Conservation (phyloP, 352 stramenopile genomes). For the Pythium brachiatum region DNA sequence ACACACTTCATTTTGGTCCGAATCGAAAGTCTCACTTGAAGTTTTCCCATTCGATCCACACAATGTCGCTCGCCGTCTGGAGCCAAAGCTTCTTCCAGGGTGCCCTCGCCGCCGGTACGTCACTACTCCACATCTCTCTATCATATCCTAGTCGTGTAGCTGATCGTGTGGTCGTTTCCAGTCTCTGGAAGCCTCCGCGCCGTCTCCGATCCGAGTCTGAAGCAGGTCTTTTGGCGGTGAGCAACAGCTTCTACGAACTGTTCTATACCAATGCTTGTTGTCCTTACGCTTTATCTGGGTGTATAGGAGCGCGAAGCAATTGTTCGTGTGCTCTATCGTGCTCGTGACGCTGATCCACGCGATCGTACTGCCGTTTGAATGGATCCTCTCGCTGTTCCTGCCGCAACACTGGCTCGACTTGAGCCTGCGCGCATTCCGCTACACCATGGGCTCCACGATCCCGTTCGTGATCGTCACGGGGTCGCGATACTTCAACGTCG, state of each 20-base stretch:
- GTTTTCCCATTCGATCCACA: not conserved
- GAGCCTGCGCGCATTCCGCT: slow-evolving; percentile 51
- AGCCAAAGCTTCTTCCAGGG: slow-evolving; percentile 19
- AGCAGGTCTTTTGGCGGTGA: slow-evolving; percentile 46
- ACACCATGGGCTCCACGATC: slow-evolving; percentile 44
- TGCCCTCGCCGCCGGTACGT: slow-evolving; percentile 16
- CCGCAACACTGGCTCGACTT: slow-evolving; percentile 38
- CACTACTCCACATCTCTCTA: not conserved
- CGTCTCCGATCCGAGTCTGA: slow-evolving; percentile 39
- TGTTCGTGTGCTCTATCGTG: slow-evolving; percentile 53
- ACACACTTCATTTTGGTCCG: not conserved
- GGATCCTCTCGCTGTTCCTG: slow-evolving; percentile 46
- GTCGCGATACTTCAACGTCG: slow-evolving; percentile 55
- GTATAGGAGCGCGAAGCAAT: slow-evolving; percentile 41
- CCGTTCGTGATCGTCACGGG: slow-evolving; percentile 54
- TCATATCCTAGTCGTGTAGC: not conserved
- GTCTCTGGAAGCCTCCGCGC: slow-evolving; percentile 33
- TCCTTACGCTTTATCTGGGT: slow-evolving; percentile 7
- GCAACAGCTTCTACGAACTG: not conserved
- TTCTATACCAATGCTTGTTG: not conserved
- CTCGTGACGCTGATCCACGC: slow-evolving; percentile 46
- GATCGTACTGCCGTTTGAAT: slow-evolving; percentile 58
- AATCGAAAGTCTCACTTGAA: slow-evolving; percentile 14
- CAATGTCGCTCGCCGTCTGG: slow-evolving; percentile 16
- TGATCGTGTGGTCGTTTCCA: not conserved